Percentiles rank a stretch among this genome's conserved stretches.
phyloP scores from a whole-genome alignment of 768 basidiomycete species.

The Fistulinella prunicolor region DNA sequence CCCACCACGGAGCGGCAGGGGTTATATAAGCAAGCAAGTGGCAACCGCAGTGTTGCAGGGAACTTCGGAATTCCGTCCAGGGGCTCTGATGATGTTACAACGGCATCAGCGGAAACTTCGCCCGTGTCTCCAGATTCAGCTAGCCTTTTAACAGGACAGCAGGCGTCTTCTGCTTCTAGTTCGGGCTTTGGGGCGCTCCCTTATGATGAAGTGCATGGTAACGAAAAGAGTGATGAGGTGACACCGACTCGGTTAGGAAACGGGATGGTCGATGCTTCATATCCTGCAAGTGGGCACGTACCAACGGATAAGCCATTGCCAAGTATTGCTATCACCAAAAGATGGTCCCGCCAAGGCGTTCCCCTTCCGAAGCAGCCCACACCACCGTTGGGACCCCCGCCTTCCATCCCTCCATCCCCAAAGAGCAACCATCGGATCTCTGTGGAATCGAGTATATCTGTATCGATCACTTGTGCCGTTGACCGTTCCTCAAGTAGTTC shows the following conservation, averaged over 20 bases:
- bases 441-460: conserved; percentile 23
- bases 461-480: conserved; percentile 31
- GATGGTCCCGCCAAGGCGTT: conserved; percentile 55
- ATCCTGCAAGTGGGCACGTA: background rate
- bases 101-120: conserved; percentile 9
- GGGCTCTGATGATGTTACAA: conserved; percentile 7
- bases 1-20: conserved; percentile 6
- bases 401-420: conserved; percentile 39
- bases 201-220: background rate
- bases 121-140: conserved; percentile 6
- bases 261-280: background rate
- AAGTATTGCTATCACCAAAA: conserved; percentile 31
- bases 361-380: conserved; percentile 49
- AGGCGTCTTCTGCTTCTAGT: conserved; percentile 4
- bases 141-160: conserved; percentile 2
- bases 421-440: conserved; percentile 24
- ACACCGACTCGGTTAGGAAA: background rate
- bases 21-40: conserved; percentile 25
- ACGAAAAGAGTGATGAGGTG: conserved; percentile 4
- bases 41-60: conserved; percentile 30
- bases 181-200: background rate
- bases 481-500: conserved; percentile 36
- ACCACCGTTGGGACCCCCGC: conserved; percentile 60
- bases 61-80: conserved; percentile 26
- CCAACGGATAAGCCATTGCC: conserved; percentile 30